Conservation (phyloP, 1,139 yeast genomes). For the Geotrichum phurueaensis region DNA sequence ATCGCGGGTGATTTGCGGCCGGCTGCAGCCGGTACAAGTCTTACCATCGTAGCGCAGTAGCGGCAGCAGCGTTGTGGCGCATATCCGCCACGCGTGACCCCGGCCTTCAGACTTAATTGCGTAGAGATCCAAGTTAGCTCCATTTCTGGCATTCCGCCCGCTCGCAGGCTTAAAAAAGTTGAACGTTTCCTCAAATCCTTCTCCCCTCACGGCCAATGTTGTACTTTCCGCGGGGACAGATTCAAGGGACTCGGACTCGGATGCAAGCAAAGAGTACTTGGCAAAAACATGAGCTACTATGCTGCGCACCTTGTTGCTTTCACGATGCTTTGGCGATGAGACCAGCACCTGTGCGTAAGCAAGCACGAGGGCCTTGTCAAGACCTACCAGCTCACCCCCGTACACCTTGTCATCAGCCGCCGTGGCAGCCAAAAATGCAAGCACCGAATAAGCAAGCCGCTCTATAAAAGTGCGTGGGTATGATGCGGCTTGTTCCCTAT, state of each 20-base stretch:
- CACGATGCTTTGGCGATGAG: conserved; percentile 1
- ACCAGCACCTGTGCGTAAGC: conserved; percentile 10
- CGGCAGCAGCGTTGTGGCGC: conserved; percentile 15
- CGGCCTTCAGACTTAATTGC: conserved; percentile 8
- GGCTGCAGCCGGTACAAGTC: conserved; percentile 14
- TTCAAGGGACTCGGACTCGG: background rate
- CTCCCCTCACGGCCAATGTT: conserved; percentile 7
- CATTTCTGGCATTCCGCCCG: background rate
- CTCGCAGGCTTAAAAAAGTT: background rate
- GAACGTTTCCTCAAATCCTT: conserved; percentile 14
- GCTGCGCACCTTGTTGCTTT: background rate
- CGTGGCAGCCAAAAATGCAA: background rate
- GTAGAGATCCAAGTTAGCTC: conserved; percentile 1
- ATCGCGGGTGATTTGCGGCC: conserved; percentile 3
- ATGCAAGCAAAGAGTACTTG: conserved; percentile 1
- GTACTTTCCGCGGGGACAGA: background rate
- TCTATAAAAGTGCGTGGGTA: conserved; percentile 10
- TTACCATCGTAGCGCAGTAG: conserved; percentile 10
- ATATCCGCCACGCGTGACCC: conserved; percentile 14
- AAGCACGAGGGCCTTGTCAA: conserved; percentile 10
- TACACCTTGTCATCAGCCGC: background rate
- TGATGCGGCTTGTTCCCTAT: background rate
- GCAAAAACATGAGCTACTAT: conserved; percentile 1
- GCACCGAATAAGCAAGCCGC: conserved; percentile 4
- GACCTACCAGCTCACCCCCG: background rate